phyloP scores from a whole-genome alignment of 352 stramenopile species.

The Peronosclerospora sorghi region DNA sequence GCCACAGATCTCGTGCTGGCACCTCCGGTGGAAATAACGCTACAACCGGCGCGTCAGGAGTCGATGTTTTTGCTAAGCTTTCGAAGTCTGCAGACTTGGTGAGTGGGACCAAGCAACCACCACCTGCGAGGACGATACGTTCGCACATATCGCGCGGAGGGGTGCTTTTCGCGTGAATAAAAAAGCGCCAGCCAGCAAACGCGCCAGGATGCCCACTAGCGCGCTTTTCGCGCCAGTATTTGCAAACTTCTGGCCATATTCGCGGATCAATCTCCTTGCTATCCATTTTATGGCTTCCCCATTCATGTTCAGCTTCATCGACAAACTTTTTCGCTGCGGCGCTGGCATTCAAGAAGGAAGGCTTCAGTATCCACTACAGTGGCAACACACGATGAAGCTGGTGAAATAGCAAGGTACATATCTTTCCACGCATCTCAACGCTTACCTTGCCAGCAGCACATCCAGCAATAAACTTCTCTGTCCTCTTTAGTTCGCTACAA shows the following conservation, averaged over 20 bases:
- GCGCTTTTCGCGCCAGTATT: slow-evolving; percentile 59
- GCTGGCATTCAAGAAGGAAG: slow-evolving; percentile 65
- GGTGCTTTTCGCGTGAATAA: slow-evolving; percentile 63
- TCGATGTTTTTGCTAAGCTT: slow-evolving; percentile 21
- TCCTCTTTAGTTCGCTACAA: slow-evolving; percentile 78
- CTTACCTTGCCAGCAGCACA: slow-evolving; percentile 74
- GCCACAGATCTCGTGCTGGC: slow-evolving; percentile 44
- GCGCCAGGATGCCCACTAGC: slow-evolving; percentile 34
- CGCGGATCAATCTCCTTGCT: slow-evolving; percentile 58
- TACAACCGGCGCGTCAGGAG: slow-evolving; percentile 35
- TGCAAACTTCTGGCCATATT: slow-evolving; percentile 51
- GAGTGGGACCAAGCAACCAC: slow-evolving; percentile 48
- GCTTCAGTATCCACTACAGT: slow-evolving; percentile 74
- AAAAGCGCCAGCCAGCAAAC: slow-evolving; percentile 58
- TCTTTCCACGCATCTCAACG: not conserved
- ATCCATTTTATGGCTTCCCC: slow-evolving; percentile 41
- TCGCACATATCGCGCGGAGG: slow-evolving; percentile 76
- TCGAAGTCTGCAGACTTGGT: slow-evolving; percentile 42
- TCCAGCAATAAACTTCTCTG: slow-evolving; percentile 78
- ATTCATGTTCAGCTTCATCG: slow-evolving; percentile 60
- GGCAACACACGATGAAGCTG: slow-evolving; percentile 3
- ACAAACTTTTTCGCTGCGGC: slow-evolving; percentile 58
- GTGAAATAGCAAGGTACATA: not conserved
- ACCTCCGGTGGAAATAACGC: slow-evolving; percentile 46
- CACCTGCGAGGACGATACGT: slow-evolving; percentile 48